Conservation (phyloP, 371 early-diverging fungal genomes). For the Chytridium lagenaria region DNA sequence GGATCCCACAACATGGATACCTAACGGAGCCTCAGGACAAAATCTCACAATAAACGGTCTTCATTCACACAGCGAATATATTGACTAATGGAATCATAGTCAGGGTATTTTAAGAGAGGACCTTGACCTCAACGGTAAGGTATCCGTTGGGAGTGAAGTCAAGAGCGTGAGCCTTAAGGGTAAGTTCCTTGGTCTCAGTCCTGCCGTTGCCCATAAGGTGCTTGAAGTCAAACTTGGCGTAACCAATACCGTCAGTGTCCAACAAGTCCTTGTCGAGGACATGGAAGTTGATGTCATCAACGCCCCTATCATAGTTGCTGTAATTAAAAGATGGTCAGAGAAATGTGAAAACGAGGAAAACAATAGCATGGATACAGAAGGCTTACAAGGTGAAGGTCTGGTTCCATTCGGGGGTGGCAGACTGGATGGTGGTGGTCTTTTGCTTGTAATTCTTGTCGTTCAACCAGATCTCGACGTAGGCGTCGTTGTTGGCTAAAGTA, state of each 20-base stretch:
- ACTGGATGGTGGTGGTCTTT: constrained; percentile 6
- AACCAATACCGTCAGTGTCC: constrained; percentile 8
- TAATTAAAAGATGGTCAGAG: neutral
- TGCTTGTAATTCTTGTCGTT: constrained; percentile 25
- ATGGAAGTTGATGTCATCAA: constrained; percentile 3
- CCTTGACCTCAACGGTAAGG: constrained; percentile 2
- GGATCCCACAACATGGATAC: too few relatives aligned
- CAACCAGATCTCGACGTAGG: constrained; percentile 14
- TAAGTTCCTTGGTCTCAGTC: constrained; percentile 10
- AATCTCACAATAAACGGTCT: too few relatives aligned
- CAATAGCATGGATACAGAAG: neutral
- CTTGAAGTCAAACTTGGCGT: constrained; percentile 6
- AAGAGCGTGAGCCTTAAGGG: constrained; percentile 7
- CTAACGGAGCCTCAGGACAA: too few relatives aligned
- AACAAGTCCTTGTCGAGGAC: constrained; percentile 11
- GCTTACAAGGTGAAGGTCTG: constrained; percentile 22
- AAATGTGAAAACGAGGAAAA: neutral
- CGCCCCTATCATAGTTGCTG: neutral
- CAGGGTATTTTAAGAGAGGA: neutral
- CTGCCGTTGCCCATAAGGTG: constrained; percentile 3
- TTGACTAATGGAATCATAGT: too few relatives aligned
- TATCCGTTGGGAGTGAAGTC: constrained; percentile 22
- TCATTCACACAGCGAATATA: too few relatives aligned
- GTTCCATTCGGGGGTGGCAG: constrained; percentile 7
- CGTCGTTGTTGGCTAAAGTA: constrained; percentile 16